Evolutionary conservation across 805 yeast genomes (phyloP).

Genomic region (Ogataea trehalophila): DNA sequence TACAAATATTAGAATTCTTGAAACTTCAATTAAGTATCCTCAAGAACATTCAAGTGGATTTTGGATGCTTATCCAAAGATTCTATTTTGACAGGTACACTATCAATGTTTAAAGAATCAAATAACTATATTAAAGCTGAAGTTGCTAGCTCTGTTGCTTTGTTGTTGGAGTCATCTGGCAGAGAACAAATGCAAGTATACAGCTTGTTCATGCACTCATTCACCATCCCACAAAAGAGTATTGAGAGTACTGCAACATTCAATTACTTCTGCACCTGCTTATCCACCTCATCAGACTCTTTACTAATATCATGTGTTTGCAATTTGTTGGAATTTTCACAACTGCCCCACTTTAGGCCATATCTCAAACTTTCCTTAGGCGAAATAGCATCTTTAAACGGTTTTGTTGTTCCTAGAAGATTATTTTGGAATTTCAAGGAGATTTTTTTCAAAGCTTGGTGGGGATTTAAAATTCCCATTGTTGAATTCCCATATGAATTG

Average conservation of each 20-base stretch:
- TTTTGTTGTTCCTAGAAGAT: conserved; percentile 6
- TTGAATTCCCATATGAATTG: conserved; percentile 36
- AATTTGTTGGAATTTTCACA: conserved; percentile 39
- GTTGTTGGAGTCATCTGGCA: background rate
- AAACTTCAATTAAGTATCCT: conserved; percentile 31
- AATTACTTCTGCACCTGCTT: conserved; percentile 31
- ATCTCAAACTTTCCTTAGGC: conserved; percentile 26
- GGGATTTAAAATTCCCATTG: conserved; percentile 27
- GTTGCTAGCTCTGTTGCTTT: conserved; percentile 16
- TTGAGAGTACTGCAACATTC: conserved; percentile 37
- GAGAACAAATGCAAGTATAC: conserved; percentile 27
- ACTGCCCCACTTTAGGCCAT: conserved; percentile 28
- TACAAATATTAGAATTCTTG: conserved; percentile 29
- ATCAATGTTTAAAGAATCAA: conserved; percentile 9
- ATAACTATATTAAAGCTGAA: conserved; percentile 20
- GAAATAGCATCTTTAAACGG: conserved; percentile 20
- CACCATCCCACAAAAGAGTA: conserved; percentile 32
- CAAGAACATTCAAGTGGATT: conserved; percentile 7
- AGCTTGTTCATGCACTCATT: conserved; percentile 28
- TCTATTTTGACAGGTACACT: background rate
- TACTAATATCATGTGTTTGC: conserved; percentile 33
- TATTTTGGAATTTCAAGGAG: conserved; percentile 31
- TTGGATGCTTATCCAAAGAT: background rate
- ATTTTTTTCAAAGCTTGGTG: conserved; percentile 43
- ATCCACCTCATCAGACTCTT: conserved; percentile 27